Evolutionary conservation across 2,329 filamentous ascomycete species (phyloP).

Genomic region (Gremmenia infestans): DNA sequence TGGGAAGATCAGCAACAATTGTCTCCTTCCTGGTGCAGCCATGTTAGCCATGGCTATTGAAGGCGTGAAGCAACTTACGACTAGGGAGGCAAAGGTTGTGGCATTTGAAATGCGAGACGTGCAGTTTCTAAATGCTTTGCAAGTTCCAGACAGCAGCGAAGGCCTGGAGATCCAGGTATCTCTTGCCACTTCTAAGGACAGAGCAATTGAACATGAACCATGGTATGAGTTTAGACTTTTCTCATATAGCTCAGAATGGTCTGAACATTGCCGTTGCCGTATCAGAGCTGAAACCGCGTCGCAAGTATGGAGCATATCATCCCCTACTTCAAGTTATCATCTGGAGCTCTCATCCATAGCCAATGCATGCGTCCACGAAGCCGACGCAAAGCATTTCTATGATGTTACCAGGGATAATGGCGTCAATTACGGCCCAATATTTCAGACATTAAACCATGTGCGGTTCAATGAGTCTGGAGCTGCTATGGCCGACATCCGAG

Average conservation of each 20-base stretch:
- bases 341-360: neutral
- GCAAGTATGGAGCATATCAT: neutral
- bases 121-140: neutral
- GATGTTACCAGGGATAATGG: neutral
- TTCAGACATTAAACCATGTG: neutral
- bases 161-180: neutral
- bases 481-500: neutral
- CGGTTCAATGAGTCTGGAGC: neutral
- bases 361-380: neutral
- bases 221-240: neutral
- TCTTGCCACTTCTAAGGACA: neutral
- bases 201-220: neutral
- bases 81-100: neutral
- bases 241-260: neutral
- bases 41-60: neutral
- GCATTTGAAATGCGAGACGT: neutral
- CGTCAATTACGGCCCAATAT: neutral
- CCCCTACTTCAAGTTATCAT: neutral
- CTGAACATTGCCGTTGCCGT: neutral
- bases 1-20: no score
- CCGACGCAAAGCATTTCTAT: neutral
- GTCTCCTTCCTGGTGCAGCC: neutral
- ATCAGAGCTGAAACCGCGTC: neutral
- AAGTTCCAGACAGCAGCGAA: neutral
- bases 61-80: neutral